These are phyloP conservation scores for Ophiostoma montium DNA, from an alignment of 2,329 filamentous ascomycete species.

Conservation along the genomic window DNA sequence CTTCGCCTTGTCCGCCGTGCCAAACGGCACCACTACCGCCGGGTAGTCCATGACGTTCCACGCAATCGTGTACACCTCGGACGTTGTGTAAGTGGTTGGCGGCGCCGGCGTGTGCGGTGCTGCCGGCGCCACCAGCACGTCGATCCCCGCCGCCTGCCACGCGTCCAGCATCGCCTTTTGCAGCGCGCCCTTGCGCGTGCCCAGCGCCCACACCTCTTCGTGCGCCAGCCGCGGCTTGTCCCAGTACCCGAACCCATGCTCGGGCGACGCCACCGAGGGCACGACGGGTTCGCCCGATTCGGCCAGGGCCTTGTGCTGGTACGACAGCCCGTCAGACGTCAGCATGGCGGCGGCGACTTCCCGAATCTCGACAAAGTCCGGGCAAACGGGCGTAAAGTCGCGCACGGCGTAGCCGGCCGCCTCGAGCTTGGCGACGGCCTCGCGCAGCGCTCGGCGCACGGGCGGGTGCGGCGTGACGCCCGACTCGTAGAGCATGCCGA, in stretches of 20 bases:
- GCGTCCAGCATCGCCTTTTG: constrained; percentile 13
- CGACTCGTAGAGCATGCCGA: constrained; percentile 41
- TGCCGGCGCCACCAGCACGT: constrained; percentile 10
- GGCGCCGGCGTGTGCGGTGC: constrained; percentile 10
- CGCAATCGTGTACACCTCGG: constrained; percentile 11
- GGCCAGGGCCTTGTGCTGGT: constrained; percentile 10
- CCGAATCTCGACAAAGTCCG: constrained; percentile 11
- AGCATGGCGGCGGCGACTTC: constrained; percentile 9
- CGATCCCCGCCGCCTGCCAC: constrained; percentile 10
- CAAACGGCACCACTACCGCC: constrained; percentile 9
- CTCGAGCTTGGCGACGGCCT: constrained; percentile 25
- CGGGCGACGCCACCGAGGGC: constrained; percentile 8
- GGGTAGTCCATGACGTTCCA: constrained; percentile 14
- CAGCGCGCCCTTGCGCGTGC: constrained; percentile 9
- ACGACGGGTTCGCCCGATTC: constrained; percentile 10
- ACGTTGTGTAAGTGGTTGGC: neutral
- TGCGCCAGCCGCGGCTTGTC: constrained; percentile 6
- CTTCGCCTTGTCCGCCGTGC: constrained; percentile 5
- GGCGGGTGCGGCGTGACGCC: constrained; percentile 41
- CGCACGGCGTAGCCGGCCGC: constrained; percentile 45
- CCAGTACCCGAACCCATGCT: constrained; percentile 14
- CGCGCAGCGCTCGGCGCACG: constrained; percentile 34
- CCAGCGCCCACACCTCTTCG: constrained; percentile 12
- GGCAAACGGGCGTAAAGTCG: constrained; percentile 12
- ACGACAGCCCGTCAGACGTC: constrained; percentile 11